Evolutionary conservation across 208 protist genomes (phyloP).

Genomic region (Acanthamoeba lenticulata): DNA sequence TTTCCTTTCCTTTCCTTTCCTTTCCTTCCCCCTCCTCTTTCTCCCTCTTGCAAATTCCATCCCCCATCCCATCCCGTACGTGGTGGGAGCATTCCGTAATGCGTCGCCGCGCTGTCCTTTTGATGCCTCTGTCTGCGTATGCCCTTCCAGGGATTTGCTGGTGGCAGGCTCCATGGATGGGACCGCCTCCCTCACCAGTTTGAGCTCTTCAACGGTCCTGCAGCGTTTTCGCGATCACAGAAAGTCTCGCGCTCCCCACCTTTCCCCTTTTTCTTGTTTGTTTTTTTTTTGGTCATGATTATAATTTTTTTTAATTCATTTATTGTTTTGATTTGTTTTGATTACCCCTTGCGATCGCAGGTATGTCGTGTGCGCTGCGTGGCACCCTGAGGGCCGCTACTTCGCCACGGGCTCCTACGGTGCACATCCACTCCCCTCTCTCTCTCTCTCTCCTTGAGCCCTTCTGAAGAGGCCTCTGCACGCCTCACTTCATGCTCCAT

Average conservation of each 20-base stretch:
- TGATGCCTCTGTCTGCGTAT: no score
- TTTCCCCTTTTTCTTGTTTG: neutral
- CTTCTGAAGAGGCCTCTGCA: neutral
- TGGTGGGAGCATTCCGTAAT: no score
- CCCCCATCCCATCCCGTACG: no score
- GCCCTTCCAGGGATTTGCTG: neutral
- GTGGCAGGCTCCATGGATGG: neutral
- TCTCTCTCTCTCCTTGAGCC: neutral
- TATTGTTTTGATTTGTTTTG: neutral
- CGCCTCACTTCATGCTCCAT: neutral
- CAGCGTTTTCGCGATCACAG: neutral
- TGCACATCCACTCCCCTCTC: neutral
- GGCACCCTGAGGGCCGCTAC: neutral
- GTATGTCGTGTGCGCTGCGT: neutral
- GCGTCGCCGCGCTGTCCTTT: no score
- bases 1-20: no score
- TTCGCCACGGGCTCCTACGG: constrained; percentile 24
- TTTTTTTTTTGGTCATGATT: no score
- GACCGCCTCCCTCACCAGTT: neutral
- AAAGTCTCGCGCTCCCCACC: neutral
- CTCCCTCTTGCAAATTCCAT: no score
- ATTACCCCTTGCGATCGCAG: neutral
- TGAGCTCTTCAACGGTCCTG: neutral
- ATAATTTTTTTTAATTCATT: no score
- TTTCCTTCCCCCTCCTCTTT: no score